A percentile compares a stretch with the other conserved stretches of the same genome.
Conservation (phyloP, 2,329 filamentous ascomycete genomes). For the Cytospora leucostoma region DNA sequence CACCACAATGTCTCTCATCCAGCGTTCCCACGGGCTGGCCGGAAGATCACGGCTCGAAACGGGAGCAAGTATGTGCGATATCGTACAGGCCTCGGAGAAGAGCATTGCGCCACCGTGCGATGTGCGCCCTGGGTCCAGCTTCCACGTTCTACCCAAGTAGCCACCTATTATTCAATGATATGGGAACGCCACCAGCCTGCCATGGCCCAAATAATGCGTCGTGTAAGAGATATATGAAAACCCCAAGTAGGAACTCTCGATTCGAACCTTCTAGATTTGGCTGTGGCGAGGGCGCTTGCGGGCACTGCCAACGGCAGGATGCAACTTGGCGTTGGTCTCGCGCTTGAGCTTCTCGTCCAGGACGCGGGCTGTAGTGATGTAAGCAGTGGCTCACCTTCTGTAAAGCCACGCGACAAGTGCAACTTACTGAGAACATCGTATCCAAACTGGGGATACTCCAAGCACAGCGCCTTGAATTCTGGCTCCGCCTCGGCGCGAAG, state of each 20-base stretch:
- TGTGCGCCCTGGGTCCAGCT: background rate
- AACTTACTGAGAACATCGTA: conserved; percentile 83
- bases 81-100: background rate
- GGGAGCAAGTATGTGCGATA: conserved; percentile 8
- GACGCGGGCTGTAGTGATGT: conserved; percentile 54
- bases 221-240: background rate
- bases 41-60: background rate
- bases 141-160: background rate
- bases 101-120: background rate
- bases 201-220: background rate
- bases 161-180: background rate
- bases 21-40: background rate
- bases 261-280: conserved; percentile 3
- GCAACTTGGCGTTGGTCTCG: conserved; percentile 62
- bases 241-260: background rate
- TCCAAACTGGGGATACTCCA: conserved; percentile 88
- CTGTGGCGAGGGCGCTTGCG: conserved; percentile 61
- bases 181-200: background rate
- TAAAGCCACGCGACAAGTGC: background rate
- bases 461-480: conserved; percentile 81
- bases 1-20: background rate
- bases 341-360: conserved; percentile 68
- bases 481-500: conserved; percentile 82
- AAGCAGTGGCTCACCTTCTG: conserved; percentile 18
- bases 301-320: conserved; percentile 50